A percentile compares a stretch with the other conserved stretches of the same genome.
Evolutionary conservation across 1,284 basidiomycete species (phyloP).

Genomic region (Cronartium quercuum): DNA sequence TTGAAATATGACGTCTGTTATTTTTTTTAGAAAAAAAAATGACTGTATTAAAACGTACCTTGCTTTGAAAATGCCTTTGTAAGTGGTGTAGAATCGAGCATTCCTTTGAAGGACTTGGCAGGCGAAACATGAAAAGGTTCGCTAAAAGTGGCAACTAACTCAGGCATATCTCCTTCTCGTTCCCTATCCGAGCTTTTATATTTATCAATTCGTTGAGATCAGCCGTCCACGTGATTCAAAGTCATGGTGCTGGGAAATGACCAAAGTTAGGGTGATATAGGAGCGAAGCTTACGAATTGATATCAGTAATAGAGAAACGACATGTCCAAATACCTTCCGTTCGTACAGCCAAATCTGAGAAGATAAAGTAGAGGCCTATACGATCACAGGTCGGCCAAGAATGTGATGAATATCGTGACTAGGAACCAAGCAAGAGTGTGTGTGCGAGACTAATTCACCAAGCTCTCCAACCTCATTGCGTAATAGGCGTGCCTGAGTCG

Average conservation of each 20-base stretch:
- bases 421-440: too few relatives aligned
- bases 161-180: neutral
- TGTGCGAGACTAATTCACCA: neutral
- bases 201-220: neutral
- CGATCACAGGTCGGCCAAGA: neutral
- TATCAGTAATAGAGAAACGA: neutral
- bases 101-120: neutral
- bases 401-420: too few relatives aligned
- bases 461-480: slow-evolving; percentile 1
- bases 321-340: neutral
- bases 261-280: neutral
- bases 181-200: neutral
- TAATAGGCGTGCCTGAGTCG: neutral
- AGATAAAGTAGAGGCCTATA: neutral
- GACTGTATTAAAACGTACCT: neutral
- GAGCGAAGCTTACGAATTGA: neutral
- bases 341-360: neutral
- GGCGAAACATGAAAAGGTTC: neutral
- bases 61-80: slow-evolving; percentile 1
- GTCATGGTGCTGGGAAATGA: neutral
- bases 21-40: too few relatives aligned
- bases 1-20: too few relatives aligned
- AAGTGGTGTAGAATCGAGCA: neutral
- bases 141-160: neutral
- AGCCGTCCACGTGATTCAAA: neutral